Conservation (phyloP, 208 protist species). For the Acanthamoeba culbertsoni region DNA sequence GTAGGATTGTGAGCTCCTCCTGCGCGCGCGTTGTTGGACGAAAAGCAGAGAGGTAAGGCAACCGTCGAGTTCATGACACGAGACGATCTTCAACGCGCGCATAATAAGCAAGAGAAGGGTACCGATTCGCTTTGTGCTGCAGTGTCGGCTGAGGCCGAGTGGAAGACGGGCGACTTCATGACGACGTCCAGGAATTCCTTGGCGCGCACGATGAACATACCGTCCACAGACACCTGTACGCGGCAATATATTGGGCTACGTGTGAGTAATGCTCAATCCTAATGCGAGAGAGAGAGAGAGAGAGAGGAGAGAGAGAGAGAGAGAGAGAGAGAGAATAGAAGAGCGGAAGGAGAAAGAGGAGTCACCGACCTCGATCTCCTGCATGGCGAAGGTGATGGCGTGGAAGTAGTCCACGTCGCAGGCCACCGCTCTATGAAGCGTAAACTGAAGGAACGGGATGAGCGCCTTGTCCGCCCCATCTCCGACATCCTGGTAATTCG, state of each 20-base stretch:
- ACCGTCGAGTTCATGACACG: not conserved
- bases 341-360: not conserved
- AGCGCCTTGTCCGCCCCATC: not conserved
- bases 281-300: too few species aligned
- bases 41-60: not conserved
- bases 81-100: too few species aligned
- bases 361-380: slow-evolving; percentile 24
- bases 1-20: not conserved
- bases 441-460: slow-evolving; percentile 28
- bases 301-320: too few species aligned
- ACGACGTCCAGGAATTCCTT: slow-evolving; percentile 52
- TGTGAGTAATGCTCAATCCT: not conserved
- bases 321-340: too few species aligned
- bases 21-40: not conserved
- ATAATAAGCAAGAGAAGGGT: too few species aligned
- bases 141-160: not conserved
- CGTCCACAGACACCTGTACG: slow-evolving; percentile 7
- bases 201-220: not conserved
- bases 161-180: slow-evolving; percentile 30
- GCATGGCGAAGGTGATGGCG: slow-evolving; percentile 51
- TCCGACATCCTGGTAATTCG: not conserved
- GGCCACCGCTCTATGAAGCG: not conserved
- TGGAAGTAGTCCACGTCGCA: slow-evolving; percentile 57
- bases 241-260: not conserved
- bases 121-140: not conserved